phyloP scores from a whole-genome alignment of 257 asterid genomes.

The Petrea volubilis region DNA sequence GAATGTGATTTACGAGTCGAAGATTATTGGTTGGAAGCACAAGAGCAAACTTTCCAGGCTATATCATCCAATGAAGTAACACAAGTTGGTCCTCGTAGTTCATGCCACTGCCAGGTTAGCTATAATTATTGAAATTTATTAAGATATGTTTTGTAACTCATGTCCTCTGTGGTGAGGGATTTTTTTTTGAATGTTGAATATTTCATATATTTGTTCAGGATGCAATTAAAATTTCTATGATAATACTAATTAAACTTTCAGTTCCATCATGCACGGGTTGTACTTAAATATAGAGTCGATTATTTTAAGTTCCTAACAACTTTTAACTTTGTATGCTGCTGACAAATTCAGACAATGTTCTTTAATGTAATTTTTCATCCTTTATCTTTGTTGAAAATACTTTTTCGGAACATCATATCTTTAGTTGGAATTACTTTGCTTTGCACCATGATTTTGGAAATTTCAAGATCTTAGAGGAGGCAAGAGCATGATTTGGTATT shows the following conservation, averaged over 20 bases:
- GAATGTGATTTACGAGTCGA: constrained; percentile 33
- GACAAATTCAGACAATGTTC: neutral
- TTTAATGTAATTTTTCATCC: neutral
- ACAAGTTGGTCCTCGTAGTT: constrained; percentile 73
- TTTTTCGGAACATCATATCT: neutral
- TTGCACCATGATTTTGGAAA: neutral
- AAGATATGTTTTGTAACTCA: neutral
- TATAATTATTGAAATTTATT: neutral
- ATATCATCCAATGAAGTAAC: constrained; percentile 48
- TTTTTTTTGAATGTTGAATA: too few relatives aligned
- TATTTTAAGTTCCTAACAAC: neutral
- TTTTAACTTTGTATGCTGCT: neutral
- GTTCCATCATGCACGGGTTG: neutral
- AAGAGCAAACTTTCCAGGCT: constrained; percentile 47
- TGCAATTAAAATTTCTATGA: neutral
- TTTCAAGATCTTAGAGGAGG: neutral
- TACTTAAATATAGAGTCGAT: neutral
- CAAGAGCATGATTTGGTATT: neutral
- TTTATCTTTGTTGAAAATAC: neutral
- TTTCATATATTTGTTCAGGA: neutral
- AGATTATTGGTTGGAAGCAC: constrained; percentile 58
- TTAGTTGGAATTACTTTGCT: neutral
- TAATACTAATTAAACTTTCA: neutral
- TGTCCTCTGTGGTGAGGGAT: neutral
- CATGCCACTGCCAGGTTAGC: constrained; percentile 85